These are phyloP conservation scores for Alternaria panax DNA, from an alignment of 2,329 filamentous ascomycete genomes.

Conservation along the genomic window DNA sequence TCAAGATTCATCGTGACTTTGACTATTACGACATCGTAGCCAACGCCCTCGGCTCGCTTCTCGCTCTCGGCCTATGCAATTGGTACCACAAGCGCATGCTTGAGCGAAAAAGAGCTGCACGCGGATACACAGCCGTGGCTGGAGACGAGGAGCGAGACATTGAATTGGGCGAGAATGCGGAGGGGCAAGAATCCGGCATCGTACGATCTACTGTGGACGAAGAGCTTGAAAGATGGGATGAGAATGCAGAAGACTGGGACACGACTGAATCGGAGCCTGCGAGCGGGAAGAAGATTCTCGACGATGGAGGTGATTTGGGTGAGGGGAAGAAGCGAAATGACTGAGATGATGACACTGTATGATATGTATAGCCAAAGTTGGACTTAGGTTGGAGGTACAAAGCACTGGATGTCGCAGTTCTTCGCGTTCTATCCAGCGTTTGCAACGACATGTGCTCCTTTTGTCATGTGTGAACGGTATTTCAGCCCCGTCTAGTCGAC, in stretches of 20 bases:
- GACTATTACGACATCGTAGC: slow-evolving; percentile 88
- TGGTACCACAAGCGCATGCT: slow-evolving; percentile 98
- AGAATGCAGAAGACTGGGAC: slow-evolving; percentile 77
- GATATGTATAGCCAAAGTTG: slow-evolving; percentile 16
- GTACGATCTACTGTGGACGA: slow-evolving; percentile 67
- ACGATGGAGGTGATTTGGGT: slow-evolving; percentile 39
- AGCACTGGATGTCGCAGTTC: not conserved
- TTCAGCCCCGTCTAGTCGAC: not conserved
- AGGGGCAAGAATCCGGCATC: slow-evolving; percentile 71
- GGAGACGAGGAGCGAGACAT: slow-evolving; percentile 68
- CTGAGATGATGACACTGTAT: slow-evolving; percentile 34
- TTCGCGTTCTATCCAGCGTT: not conserved
- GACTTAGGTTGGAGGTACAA: not conserved
- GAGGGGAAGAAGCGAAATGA: slow-evolving; percentile 54
- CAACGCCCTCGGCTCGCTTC: slow-evolving; percentile 80
- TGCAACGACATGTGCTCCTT: not conserved
- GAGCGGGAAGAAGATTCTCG: slow-evolving; percentile 33
- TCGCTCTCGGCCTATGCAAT: slow-evolving; percentile 75
- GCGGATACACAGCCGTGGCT: slow-evolving; percentile 74
- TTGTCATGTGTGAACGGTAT: not conserved
- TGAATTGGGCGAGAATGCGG: slow-evolving; percentile 73
- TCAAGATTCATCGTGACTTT: slow-evolving; percentile 61
- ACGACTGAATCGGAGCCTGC: slow-evolving; percentile 57
- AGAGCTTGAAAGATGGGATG: slow-evolving; percentile 93
- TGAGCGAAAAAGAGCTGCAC: slow-evolving; percentile 78